These are phyloP conservation scores for Peltaster fructicola DNA, from an alignment of 2,329 filamentous ascomycete species.

Conservation along the genomic window DNA sequence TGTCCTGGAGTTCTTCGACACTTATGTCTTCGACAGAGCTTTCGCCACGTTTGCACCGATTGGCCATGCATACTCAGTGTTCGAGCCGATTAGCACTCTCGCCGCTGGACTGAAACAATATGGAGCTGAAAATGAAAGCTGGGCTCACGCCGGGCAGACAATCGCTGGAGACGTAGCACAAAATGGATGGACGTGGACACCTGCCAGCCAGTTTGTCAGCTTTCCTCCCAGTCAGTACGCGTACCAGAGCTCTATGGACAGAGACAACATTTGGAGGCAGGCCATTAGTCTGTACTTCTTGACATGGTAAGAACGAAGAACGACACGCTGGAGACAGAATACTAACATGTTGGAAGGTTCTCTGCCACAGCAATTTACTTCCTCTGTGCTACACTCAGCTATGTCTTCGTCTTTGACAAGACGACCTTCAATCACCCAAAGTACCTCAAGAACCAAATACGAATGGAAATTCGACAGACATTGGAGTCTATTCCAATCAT, in stretches of 20 bases:
- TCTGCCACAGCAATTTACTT: slow-evolving; percentile 79
- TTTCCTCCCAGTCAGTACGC: slow-evolving; percentile 58
- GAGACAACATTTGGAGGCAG: slow-evolving; percentile 66
- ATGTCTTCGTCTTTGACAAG: slow-evolving; percentile 82
- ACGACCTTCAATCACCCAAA: slow-evolving; percentile 75
- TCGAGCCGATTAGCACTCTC: slow-evolving; percentile 30
- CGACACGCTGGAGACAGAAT: background rate
- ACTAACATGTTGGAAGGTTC: slow-evolving; percentile 38
- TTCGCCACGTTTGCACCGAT: slow-evolving; percentile 57
- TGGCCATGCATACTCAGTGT: slow-evolving; percentile 32
- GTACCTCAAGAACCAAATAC: slow-evolving; percentile 85
- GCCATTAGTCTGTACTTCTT: slow-evolving; percentile 60
- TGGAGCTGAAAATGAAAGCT: slow-evolving; percentile 33
- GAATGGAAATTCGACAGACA: slow-evolving; percentile 69
- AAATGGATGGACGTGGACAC: slow-evolving; percentile 42
- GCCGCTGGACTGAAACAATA: slow-evolving; percentile 31
- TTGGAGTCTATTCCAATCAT: slow-evolving; percentile 63
- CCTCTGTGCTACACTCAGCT: slow-evolving; percentile 64
- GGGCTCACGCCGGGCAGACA: slow-evolving; percentile 3
- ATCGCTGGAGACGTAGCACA: slow-evolving; percentile 5
- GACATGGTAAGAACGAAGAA: slow-evolving; percentile 47
- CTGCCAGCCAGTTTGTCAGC: slow-evolving; percentile 51
- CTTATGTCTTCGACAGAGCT: slow-evolving; percentile 59
- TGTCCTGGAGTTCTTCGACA: slow-evolving; percentile 71
- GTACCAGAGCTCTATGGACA: slow-evolving; percentile 57